phyloP scores from a whole-genome alignment of 2,329 filamentous ascomycete genomes.

The Cryphonectria nitschkei region DNA sequence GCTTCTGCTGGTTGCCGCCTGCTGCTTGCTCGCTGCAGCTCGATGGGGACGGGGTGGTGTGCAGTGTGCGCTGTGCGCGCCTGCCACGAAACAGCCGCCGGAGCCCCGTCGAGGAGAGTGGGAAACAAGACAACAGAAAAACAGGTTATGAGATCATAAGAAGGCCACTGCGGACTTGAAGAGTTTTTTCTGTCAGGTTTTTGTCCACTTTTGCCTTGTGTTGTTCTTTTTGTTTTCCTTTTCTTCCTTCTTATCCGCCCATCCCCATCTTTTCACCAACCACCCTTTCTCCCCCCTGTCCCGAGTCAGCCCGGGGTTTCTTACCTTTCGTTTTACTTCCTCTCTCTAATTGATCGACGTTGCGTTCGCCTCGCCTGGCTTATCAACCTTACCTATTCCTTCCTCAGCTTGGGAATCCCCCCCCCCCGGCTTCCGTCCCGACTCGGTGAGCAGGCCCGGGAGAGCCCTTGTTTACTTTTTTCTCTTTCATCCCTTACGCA shows the following conservation, averaged over 20 bases:
- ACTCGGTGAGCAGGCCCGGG: conserved; percentile 13
- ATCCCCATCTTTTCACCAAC: background rate
- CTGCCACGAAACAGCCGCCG: background rate
- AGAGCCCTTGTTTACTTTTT: conserved; percentile 2
- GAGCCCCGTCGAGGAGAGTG: background rate
- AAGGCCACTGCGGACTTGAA: background rate
- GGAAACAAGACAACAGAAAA: background rate
- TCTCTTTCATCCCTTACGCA: background rate
- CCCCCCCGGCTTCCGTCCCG: background rate
- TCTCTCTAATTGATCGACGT: background rate
- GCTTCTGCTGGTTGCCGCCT: background rate
- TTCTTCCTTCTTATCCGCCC: background rate
- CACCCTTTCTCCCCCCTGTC: background rate
- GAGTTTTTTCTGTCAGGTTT: background rate
- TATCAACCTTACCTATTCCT: background rate
- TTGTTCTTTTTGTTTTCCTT: background rate
- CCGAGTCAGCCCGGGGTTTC: background rate
- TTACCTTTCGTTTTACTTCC: background rate
- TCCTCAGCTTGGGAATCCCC: background rate
- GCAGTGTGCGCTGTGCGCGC: conserved; percentile 9
- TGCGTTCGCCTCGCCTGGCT: conserved; percentile 10
- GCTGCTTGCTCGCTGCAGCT: background rate
- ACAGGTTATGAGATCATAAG: background rate
- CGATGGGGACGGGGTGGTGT: conserved; percentile 6
- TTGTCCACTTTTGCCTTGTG: background rate